Percentiles rank a stretch among this genome's conserved stretches.
Evolutionary conservation across 2,329 filamentous ascomycete species (phyloP).

Genomic region (Ilyonectria sp.): DNA sequence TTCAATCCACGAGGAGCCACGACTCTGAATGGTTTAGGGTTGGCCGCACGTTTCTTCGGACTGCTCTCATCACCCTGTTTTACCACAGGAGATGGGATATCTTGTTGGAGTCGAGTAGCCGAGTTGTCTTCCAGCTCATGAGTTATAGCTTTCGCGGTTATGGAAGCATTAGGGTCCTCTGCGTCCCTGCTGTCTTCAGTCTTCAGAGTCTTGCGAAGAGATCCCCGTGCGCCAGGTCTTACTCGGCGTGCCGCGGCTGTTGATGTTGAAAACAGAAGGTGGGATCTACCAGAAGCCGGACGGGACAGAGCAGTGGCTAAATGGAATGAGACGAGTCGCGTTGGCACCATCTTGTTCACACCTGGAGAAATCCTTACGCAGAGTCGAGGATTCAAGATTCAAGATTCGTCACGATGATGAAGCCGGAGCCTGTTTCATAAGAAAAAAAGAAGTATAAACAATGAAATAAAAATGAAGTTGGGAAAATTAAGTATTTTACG

Average conservation of each 20-base stretch:
- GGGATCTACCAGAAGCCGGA: background rate
- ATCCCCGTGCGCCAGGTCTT: background rate
- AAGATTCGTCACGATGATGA: background rate
- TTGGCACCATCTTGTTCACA: conserved; percentile 17
- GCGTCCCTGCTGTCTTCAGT: background rate
- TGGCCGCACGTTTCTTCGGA: conserved; percentile 20
- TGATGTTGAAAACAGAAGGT: conserved; percentile 25
- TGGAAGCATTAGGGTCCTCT: background rate
- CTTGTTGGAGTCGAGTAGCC: background rate
- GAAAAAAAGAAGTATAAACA: background rate
- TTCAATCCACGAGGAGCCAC: conserved; percentile 38
- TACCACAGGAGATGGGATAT: background rate
- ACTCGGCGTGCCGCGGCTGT: background rate
- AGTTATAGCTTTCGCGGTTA: background rate
- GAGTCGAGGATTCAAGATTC: background rate
- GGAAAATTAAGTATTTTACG: background rate
- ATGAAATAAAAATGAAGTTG: background rate
- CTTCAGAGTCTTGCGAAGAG: background rate
- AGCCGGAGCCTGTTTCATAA: no score
- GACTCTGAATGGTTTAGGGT: conserved; percentile 24
- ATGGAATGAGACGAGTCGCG: conserved; percentile 5
- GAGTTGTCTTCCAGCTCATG: background rate
- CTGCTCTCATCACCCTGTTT: background rate
- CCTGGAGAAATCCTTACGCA: background rate
- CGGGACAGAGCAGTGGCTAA: background rate